Base-by-base conservation (phyloP, 345 rosid species). In the Eucalyptus pauciflora region DNA sequence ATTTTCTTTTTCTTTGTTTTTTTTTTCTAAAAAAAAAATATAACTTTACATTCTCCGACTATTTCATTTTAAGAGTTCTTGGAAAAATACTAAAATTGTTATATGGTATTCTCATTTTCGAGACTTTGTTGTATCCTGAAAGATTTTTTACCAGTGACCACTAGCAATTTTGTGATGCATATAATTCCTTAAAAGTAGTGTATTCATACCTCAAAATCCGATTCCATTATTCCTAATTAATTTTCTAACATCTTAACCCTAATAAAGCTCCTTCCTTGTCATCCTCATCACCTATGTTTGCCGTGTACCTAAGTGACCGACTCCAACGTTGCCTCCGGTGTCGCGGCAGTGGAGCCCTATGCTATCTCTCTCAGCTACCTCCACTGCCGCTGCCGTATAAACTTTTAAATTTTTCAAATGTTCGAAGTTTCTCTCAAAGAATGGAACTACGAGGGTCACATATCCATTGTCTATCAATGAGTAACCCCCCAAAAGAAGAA, bases 121-220 rank as follows among this genome's bases (percentile, higher is more conserved):
- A 56, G 13, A 24, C 0, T 56, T 9, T 56, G 5, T 56, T 56
- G 5, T 22, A 56, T 56, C 1, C 0, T 24, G 2, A 56, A 20
- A 0, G 11, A 24, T 33, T 56, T 56, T 10, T 56, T 56, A 3
- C 1, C 1, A 9, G 27, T 56, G 27, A 56, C 5, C 13, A 22
- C 5, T 56, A 2, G 6, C 6, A 8, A 22, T 52, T 1, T 52
- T 52, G 25, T 52, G 2, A 18, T 52, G 0, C 58, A 1, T 7
- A 52, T 56, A 56, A 56, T 56, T 56, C 62, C 13, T 56, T 56
- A 9, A 56, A 56, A 24, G 13, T 24, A 56, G 3, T 56, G 13
- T 24, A 8, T 56, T 56, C 13, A 56, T 22, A 0, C 29, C 29
- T 56, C 13, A 24, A 9, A 4, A 1, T 56, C 29, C 2, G 3